Evolutionary conservation across 331 rosid genomes (phyloP).

Genomic region (Arachis monticola): DNA sequence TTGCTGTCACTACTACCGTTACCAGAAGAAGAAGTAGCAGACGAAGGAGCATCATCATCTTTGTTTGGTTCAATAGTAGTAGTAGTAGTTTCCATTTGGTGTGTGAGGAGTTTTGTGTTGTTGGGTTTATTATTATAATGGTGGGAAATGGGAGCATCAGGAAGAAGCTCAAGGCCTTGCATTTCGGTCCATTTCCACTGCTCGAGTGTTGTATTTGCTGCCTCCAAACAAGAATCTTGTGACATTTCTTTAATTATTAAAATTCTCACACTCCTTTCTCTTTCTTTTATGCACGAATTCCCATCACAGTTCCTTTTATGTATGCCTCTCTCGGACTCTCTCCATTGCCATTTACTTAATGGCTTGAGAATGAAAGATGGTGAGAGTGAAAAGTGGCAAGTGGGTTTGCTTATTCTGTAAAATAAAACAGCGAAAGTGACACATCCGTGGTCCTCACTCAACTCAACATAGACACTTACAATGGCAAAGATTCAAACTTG

Average conservation of each 20-base stretch:
- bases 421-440: conserved; percentile 77
- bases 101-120: conserved; percentile 1
- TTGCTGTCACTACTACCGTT: neutral
- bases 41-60: conserved; percentile 37
- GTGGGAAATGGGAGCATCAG: conserved; percentile 43
- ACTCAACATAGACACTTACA: neutral
- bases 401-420: conserved; percentile 53
- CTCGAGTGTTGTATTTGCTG: conserved; percentile 79
- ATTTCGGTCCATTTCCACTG: conserved; percentile 99
- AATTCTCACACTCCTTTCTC: conserved; percentile 38
- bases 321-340: neutral
- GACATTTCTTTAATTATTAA: conserved; percentile 38
- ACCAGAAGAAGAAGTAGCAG: neutral
- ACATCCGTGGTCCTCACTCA: conserved; percentile 40
- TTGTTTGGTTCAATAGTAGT: conserved; percentile 42
- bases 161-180: conserved; percentile 93
- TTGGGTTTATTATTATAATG: conserved; percentile 46
- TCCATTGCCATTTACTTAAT: neutral
- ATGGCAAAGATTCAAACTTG: neutral
- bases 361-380: neutral
- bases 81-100: conserved; percentile 2
- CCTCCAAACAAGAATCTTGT: conserved; percentile 54
- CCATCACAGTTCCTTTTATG: conserved; percentile 17
- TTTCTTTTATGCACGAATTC: conserved; percentile 45
- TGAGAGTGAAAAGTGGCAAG: conserved; percentile 3